Percentiles rank a stretch among this genome's conserved stretches.
Evolutionary conservation across 176 grass and related monocot species (phyloP).

Genomic region (Carex scoparia): DNA sequence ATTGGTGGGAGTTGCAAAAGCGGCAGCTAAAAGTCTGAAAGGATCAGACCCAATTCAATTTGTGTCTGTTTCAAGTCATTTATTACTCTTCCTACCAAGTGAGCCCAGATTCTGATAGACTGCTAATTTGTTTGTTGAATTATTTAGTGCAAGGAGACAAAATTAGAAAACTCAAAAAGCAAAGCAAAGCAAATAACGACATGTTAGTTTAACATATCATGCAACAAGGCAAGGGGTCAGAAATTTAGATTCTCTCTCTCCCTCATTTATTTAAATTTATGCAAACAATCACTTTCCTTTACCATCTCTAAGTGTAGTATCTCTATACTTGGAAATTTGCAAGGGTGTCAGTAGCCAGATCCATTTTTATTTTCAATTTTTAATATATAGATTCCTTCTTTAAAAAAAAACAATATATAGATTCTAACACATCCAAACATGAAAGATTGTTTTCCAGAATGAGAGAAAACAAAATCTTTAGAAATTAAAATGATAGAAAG

Average conservation of each 20-base stretch:
- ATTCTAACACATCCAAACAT: too few relatives aligned
- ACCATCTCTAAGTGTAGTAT: too few relatives aligned
- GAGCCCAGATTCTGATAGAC: background rate
- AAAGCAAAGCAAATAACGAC: background rate
- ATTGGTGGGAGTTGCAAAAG: background rate
- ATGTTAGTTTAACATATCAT: background rate
- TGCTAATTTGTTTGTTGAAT: background rate
- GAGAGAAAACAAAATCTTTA: too few relatives aligned
- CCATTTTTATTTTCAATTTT: too few relatives aligned
- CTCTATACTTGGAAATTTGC: too few relatives aligned
- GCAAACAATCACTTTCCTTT: background rate
- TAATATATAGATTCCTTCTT: too few relatives aligned
- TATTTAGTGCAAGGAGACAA: constrained; percentile 12
- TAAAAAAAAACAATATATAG: too few relatives aligned
- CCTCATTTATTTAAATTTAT: background rate
- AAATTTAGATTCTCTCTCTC: background rate
- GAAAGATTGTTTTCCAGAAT: too few relatives aligned
- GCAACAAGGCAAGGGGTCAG: background rate
- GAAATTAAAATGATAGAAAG: too few relatives aligned
- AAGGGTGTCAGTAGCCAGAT: too few relatives aligned
- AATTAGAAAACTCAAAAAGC: background rate
- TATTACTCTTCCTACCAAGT: constrained; percentile 13
- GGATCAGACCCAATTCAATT: background rate
- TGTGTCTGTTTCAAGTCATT: background rate
- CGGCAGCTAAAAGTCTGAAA: background rate